These are phyloP conservation scores for Prunus padus DNA, from an alignment of 306 rosid species.

Conservation along the genomic window DNA sequence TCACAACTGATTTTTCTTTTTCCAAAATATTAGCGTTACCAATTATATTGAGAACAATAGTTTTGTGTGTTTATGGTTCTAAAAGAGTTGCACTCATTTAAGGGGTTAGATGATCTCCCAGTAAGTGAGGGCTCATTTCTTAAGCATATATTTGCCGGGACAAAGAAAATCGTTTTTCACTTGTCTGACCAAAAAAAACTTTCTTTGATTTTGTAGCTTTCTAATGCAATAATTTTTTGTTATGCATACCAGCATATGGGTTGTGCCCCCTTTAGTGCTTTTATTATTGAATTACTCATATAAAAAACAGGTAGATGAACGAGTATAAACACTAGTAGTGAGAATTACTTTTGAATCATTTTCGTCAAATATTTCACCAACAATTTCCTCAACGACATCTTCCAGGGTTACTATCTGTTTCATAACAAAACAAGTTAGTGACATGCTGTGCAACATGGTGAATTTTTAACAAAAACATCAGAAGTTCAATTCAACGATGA, in stretches of 20 bases:
- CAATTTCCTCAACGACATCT: constrained; percentile 98
- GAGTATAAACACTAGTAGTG: background rate
- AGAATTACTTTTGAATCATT: constrained; percentile 87
- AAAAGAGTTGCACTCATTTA: background rate
- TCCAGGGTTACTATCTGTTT: constrained; percentile 85
- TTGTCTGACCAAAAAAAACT: background rate
- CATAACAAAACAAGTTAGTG: constrained; percentile 8
- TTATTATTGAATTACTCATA: background rate
- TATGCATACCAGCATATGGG: background rate
- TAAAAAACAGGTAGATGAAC: background rate
- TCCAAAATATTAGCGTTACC: background rate
- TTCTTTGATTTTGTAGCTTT: constrained; percentile 3
- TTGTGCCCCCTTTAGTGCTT: background rate
- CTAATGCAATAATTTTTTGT: background rate
- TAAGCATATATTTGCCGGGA: background rate
- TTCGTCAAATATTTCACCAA: constrained; percentile 98
- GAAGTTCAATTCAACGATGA: constrained; percentile 1
- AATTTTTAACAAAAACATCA: background rate
- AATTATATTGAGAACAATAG: background rate
- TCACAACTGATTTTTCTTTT: background rate
- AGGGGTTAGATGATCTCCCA: background rate
- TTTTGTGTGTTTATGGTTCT: background rate
- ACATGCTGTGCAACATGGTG: constrained; percentile 3
- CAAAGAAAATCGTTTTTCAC: background rate
- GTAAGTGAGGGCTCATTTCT: background rate